Conservation (phyloP, 2,329 filamentous ascomycete species). For the Talaromyces atroroseus region DNA sequence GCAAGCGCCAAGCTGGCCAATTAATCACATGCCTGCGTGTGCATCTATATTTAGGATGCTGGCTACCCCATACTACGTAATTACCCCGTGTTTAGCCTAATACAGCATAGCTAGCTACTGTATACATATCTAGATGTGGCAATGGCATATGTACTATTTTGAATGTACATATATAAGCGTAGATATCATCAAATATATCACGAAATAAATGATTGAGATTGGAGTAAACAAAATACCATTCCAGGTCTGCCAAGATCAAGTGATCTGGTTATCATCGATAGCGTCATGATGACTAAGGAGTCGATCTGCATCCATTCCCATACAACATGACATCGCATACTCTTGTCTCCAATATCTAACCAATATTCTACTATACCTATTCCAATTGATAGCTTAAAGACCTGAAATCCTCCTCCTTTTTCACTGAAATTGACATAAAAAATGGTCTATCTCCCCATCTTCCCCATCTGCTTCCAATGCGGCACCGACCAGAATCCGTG, state of each 20-base stretch:
- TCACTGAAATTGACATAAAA: conserved; percentile 10
- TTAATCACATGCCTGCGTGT: background rate
- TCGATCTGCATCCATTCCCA: background rate
- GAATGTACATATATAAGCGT: no score
- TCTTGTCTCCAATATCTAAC: background rate
- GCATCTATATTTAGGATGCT: background rate
- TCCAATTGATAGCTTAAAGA: no score
- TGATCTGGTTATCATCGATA: conserved; percentile 1
- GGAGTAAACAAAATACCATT: no score
- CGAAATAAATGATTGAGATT: no score
- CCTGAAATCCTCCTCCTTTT: no score
- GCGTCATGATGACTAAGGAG: conserved; percentile 15
- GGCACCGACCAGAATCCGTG: conserved; percentile 54
- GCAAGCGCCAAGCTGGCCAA: background rate
- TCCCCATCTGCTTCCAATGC: conserved; percentile 52
- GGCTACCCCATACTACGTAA: no score
- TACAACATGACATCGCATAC: no score
- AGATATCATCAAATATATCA: no score
- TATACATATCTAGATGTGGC: no score
- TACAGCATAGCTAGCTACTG: no score
- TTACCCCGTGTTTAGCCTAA: background rate
- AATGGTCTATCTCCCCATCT: conserved; percentile 45
- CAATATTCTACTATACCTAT: background rate
- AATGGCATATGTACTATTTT: no score
- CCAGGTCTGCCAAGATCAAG: background rate